Evolutionary conservation across 495 filamentous ascomycete genomes (phyloP), one percentile per base, ranked within the genome.

Genomic region (Penicillium robsamsonii): DNA sequence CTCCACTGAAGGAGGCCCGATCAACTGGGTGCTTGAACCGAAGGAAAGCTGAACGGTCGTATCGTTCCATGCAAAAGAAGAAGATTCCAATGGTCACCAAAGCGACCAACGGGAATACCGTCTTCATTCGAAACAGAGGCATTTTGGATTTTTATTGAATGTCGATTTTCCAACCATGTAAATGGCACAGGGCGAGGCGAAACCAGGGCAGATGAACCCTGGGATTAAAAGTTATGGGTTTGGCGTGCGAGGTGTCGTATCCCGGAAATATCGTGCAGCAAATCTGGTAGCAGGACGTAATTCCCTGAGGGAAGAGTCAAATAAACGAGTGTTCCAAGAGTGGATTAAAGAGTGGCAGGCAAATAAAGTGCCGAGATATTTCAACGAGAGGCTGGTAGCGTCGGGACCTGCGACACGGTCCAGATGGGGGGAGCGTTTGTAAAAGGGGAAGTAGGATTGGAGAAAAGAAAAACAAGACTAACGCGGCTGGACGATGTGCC

Each of bases 51-150:
- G 70, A 68, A 13, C 68, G 69, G 45, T 78, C 75, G 52, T 73
- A 78, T 43, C 75, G 74, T 46, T 77, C 69, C 56, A 76, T 68
- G 64, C 68, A 74, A 62, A 64, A 77, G 66, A 78, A 78, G 61
- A 78, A 78, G 40, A 78, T 59, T 41, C 68, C 75, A 53, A 78
- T 76, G 22, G 73, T 74, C 52, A 75, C 56, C 58, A 78, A 62
- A 51, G 73, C 73, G 55, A 76, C 57, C 44, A 78, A 62, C 57
- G 75, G 75, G 38, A 78, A 76, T 11, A 70, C 62, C 53, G 74
- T 78, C 70, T 75, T 77, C 46, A 74, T 62, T 55, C 75, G 68
- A 59, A 78, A 69, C 33, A 75, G 62, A 63, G 75, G 70, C 75
- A 78, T 77, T 59, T 64, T 78, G 70, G 64, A 52, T 37, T 11